Evolutionary conservation across 371 early-diverging fungal species (phyloP), one percentile per base, ranked within the genome.

Genomic region (Fennellomyces sp.): DNA sequence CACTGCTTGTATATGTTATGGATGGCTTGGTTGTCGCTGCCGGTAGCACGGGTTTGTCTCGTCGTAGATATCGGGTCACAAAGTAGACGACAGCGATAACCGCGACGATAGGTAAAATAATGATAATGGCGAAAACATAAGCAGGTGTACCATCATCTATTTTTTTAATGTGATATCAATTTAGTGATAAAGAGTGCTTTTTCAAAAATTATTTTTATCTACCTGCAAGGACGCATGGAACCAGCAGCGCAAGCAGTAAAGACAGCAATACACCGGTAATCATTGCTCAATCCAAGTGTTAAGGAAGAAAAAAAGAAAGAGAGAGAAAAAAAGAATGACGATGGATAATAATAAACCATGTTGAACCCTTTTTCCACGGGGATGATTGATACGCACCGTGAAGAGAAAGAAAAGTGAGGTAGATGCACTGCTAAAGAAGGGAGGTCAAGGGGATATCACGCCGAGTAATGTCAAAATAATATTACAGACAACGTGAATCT

Each of bases 101-200:
- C 0, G 45, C 19, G 5, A 61, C 25, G 15, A 72, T 52, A 1
- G 30, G 48, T 25, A 61, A 31, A 7, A 58, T 17, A 51, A 67
- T 39, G 10, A 63, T 42, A 2, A 63, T 42, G 28, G 66, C 69
- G 31, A 72, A 61, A 19, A 58, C 64, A 64, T 66, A 72, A 8
- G 36, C 15, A 3, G 59, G 59, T 19, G 33, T 36, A 2, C 47
- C 27, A 5, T 15, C 17, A 21, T 21, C 23, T 0, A 3, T n/a
- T n/a, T n/a, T n/a, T n/a, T n/a, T n/a, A n/a, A n/a, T n/a, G n/a
- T n/a, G n/a, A n/a, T n/a, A n/a, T n/a, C n/a, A n/a, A n/a, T n/a
- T n/a, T n/a, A n/a, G n/a, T n/a, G n/a, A n/a, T n/a, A n/a, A n/a
- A n/a, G n/a, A n/a, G n/a, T n/a, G n/a, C n/a, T n/a, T n/a, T n/a